Conservation (phyloP, 768 basidiomycete genomes). For the Gymnopilus junonius region DNA sequence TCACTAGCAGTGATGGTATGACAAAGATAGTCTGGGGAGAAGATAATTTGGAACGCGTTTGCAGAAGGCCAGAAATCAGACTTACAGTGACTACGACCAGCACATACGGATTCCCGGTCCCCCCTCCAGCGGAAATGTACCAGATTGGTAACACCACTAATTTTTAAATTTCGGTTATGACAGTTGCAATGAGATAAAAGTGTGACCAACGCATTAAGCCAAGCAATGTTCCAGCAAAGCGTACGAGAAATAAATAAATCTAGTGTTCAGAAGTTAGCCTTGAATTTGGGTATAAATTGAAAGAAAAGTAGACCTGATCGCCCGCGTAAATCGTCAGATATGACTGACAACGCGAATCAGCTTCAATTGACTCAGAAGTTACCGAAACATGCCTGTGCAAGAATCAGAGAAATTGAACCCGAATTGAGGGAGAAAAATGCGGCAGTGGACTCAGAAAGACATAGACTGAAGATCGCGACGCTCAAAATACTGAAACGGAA, state of each 20-base stretch:
- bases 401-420: not conserved
- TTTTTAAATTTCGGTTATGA: not conserved
- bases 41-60: not conserved
- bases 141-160: constrained; percentile 38
- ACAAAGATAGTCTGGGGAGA: constrained; percentile 30
- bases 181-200: not conserved
- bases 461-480: not conserved
- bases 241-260: not conserved
- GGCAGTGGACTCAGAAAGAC: not conserved
- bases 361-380: not conserved
- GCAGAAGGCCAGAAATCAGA: not conserved
- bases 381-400: not conserved
- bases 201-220: constrained; percentile 33
- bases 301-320: not conserved
- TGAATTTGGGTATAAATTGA: not conserved
- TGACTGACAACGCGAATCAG: not conserved
- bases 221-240: constrained; percentile 25
- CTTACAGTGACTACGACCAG: constrained; percentile 38
- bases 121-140: constrained; percentile 37
- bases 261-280: not conserved
- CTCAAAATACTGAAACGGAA: not conserved
- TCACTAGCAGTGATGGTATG: constrained; percentile 34
- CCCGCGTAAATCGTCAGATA: not conserved
- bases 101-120: constrained; percentile 38
- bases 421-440: not conserved